These are phyloP conservation scores for Mycena epipterygia DNA, from an alignment of 768 basidiomycete genomes.

Conservation along the genomic window DNA sequence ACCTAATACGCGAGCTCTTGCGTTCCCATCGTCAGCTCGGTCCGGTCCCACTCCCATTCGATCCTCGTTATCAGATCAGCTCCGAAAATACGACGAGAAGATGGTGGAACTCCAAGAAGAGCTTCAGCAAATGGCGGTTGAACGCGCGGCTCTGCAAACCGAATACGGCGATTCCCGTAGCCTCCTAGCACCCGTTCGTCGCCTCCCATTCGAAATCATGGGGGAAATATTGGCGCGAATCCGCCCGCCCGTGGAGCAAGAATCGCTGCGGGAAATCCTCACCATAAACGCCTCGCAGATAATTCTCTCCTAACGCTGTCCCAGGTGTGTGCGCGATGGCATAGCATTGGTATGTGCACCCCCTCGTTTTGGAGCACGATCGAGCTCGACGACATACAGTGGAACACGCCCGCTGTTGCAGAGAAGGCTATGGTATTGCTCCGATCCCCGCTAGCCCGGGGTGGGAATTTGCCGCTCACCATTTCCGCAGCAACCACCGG, in stretches of 20 bases:
- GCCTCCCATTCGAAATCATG: slow-evolving; percentile 1
- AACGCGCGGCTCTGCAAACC: too few relatives aligned
- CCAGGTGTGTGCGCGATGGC: background rate
- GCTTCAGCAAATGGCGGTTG: too few relatives aligned
- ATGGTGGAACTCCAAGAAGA: too few relatives aligned
- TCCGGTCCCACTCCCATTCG: too few relatives aligned
- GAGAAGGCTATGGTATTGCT: background rate
- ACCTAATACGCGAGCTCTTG: too few relatives aligned
- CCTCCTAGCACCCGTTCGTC: background rate
- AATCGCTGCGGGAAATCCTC: background rate
- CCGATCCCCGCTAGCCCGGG: background rate
- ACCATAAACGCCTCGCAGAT: background rate
- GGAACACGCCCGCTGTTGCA: background rate
- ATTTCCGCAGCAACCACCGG: background rate
- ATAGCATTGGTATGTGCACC: background rate
- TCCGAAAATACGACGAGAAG: too few relatives aligned
- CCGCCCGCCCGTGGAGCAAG: background rate
- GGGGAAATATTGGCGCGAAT: background rate
- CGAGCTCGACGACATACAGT: background rate
- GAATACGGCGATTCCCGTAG: too few relatives aligned
- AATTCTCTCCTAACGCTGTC: background rate
- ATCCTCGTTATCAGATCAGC: too few relatives aligned
- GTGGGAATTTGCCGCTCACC: background rate
- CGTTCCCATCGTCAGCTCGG: too few relatives aligned
- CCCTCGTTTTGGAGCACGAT: background rate